These are phyloP conservation scores for Neurospora sp. DNA, from an alignment of 495 filamentous ascomycete species.

Conservation along the genomic window DNA sequence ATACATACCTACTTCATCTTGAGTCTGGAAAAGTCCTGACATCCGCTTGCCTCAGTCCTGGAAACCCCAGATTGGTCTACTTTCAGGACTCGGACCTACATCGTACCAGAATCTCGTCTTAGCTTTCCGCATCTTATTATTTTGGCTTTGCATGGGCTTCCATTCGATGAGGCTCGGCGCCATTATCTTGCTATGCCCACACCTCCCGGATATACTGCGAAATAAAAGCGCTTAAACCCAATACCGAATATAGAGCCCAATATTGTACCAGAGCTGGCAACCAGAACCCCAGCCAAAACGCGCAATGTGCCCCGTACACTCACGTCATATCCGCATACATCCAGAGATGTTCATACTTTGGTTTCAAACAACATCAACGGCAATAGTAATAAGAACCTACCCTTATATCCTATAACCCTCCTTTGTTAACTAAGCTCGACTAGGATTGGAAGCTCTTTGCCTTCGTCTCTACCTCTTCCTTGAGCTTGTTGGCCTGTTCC, in stretches of 20 bases:
- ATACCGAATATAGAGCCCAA: neutral
- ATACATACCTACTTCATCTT: neutral
- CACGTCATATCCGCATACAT: neutral
- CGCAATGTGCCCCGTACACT: neutral
- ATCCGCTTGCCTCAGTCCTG: neutral
- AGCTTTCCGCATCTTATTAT: neutral
- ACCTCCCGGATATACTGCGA: neutral
- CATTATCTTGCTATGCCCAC: neutral
- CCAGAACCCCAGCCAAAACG: neutral
- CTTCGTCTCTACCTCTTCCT: conserved; percentile 42
- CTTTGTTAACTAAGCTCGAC: neutral
- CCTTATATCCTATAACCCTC: neutral
- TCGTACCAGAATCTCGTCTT: neutral
- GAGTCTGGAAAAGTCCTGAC: neutral
- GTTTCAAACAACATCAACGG: neutral
- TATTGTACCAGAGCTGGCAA: neutral
- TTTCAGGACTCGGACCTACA: neutral
- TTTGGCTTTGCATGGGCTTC: neutral
- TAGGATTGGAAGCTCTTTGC: conserved; percentile 30
- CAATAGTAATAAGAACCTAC: neutral
- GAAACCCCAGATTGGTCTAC: neutral
- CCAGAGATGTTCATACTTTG: neutral
- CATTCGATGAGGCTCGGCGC: neutral
- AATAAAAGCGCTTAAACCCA: neutral
- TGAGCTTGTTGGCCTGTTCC: conserved; percentile 62